These are phyloP conservation scores for Cercospora sesami DNA, from an alignment of 2,329 filamentous ascomycete species.

Conservation along the genomic window DNA sequence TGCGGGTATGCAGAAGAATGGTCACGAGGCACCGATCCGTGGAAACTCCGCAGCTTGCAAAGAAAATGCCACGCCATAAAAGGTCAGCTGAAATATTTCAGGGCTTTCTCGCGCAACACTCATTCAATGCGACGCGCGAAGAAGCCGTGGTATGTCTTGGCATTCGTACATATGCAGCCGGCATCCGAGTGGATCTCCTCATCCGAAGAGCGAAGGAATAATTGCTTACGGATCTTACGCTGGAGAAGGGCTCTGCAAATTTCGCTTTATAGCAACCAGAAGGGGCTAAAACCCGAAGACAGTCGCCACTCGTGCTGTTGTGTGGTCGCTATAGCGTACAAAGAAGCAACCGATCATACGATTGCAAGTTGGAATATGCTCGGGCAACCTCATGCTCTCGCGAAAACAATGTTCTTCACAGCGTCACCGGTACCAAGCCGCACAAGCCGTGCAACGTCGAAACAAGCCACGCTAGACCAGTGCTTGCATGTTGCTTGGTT, in stretches of 20 bases:
- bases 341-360: neutral
- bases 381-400: neutral
- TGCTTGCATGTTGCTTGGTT: constrained; percentile 4
- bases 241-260: neutral
- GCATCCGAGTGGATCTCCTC: constrained; percentile 3
- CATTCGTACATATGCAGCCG: neutral
- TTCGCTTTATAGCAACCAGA: neutral
- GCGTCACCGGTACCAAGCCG: neutral
- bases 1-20: neutral
- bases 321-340: neutral
- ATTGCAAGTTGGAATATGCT: neutral
- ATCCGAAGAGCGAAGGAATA: neutral
- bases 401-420: neutral
- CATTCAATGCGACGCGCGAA: neutral
- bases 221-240: neutral
- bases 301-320: neutral
- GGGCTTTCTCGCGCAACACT: neutral
- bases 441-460: neutral
- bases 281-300: neutral
- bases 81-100: neutral
- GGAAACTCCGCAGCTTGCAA: neutral
- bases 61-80: neutral
- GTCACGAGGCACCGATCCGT: neutral
- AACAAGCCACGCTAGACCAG: constrained; percentile 2
- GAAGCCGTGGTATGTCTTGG: neutral